Evolutionary conservation across 2,329 filamentous ascomycete species (phyloP).

Genomic region (Penicillium olsonii): DNA sequence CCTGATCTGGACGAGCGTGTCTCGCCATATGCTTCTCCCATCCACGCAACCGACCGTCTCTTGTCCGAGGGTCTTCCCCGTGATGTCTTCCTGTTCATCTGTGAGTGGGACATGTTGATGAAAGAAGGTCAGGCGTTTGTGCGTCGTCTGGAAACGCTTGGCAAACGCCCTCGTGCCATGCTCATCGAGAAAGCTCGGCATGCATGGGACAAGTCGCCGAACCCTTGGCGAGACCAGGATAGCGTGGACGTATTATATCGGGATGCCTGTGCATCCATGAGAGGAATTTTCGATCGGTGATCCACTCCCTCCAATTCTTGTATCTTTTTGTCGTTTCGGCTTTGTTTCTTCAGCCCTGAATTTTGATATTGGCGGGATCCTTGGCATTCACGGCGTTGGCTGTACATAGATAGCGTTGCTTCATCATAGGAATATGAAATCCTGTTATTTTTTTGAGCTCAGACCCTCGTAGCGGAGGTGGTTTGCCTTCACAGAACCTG

Average conservation of each 20-base stretch:
- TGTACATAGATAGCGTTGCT: constrained; percentile 7
- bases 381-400: constrained; percentile 10
- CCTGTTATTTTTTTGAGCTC: background rate
- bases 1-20: constrained; percentile 51
- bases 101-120: constrained; percentile 69
- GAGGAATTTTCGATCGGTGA: constrained; percentile 40
- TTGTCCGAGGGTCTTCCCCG: constrained; percentile 57
- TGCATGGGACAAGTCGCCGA: constrained; percentile 51
- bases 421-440: background rate
- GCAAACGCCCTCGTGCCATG: constrained; percentile 48
- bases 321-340: constrained; percentile 4
- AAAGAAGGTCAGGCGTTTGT: constrained; percentile 56
- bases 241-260: constrained; percentile 45
- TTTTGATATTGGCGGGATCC: constrained; percentile 1
- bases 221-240: constrained; percentile 49
- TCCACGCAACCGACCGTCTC: constrained; percentile 56
- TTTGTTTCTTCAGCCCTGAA: constrained; percentile 2
- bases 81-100: constrained; percentile 64
- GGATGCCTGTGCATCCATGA: constrained; percentile 47
- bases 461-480: background rate
- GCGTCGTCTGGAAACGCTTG: constrained; percentile 41
- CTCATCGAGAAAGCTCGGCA: constrained; percentile 50
- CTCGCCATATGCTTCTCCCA: constrained; percentile 62
- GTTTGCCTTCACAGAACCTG: background rate
- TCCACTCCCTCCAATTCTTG: background rate